These are phyloP conservation scores for Suillus fuscotomentosus DNA, from an alignment of 768 basidiomycete genomes.

Conservation along the genomic window DNA sequence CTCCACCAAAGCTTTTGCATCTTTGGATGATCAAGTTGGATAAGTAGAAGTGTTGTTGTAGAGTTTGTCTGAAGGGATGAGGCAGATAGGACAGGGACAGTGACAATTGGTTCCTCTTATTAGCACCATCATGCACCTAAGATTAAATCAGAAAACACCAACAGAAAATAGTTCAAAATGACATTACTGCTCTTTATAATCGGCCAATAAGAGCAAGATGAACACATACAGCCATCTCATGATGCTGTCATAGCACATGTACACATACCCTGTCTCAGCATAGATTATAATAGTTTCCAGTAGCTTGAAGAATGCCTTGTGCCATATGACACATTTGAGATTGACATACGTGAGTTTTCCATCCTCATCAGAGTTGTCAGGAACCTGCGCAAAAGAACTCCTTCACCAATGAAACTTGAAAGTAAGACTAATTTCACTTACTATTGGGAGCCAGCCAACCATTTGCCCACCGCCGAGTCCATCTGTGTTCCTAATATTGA, in stretches of 20 bases:
- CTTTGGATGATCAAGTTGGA: slow-evolving; percentile 3
- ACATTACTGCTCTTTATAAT: slow-evolving; percentile 47
- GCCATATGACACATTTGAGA: slow-evolving; percentile 37
- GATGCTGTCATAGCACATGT: slow-evolving; percentile 29
- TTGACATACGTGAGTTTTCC: slow-evolving; percentile 26
- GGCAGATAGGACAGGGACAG: slow-evolving; percentile 37
- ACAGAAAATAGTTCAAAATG: too few species aligned
- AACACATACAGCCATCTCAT: slow-evolving; percentile 30
- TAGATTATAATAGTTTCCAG: slow-evolving; percentile 16
- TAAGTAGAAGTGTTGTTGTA: slow-evolving; percentile 16
- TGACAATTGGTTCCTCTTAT: slow-evolving; percentile 25
- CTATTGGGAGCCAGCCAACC: too few species aligned
- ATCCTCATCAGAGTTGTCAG: too few species aligned
- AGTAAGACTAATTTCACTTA: too few species aligned
- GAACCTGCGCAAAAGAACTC: too few species aligned
- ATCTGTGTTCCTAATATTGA: too few species aligned
- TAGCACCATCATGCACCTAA: slow-evolving; percentile 36
- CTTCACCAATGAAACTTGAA: too few species aligned
- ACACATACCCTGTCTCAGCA: slow-evolving; percentile 19
- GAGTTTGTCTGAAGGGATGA: slow-evolving; percentile 28
- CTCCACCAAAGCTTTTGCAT: slow-evolving; percentile 14
- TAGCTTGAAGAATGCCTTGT: slow-evolving; percentile 14
- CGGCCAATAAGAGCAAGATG: slow-evolving; percentile 36
- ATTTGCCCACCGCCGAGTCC: too few species aligned
- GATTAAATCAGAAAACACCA: neutral